Conservation (phyloP, 2,329 filamentous ascomycete genomes). For the Neonectria faginata region DNA sequence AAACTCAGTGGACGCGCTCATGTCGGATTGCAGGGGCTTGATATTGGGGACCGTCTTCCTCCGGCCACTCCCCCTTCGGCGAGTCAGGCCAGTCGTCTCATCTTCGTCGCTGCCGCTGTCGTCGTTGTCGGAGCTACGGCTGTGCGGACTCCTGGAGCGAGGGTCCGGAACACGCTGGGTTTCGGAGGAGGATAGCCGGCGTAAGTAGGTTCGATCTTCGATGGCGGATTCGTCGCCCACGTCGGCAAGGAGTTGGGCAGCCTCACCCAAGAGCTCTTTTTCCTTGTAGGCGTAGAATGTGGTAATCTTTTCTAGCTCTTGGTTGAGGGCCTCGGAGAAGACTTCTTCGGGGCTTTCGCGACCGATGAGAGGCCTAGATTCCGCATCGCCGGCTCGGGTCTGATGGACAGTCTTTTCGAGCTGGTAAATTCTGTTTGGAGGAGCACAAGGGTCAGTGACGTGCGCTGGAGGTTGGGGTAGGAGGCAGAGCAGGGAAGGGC, state of each 20-base stretch:
- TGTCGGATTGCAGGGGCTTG: slow-evolving; percentile 59
- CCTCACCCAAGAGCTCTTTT: slow-evolving; percentile 84
- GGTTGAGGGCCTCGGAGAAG: slow-evolving; percentile 84
- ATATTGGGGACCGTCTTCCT: slow-evolving; percentile 55
- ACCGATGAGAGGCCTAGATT: slow-evolving; percentile 85
- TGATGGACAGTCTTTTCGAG: slow-evolving; percentile 88
- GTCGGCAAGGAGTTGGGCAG: slow-evolving; percentile 81
- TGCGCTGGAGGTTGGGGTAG: not conserved
- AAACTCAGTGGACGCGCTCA: slow-evolving; percentile 72
- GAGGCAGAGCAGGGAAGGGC: not conserved
- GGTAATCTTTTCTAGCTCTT: slow-evolving; percentile 93
- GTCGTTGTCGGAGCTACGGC: slow-evolving; percentile 65
- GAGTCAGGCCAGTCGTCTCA: slow-evolving; percentile 67
- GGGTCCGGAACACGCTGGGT: slow-evolving; percentile 26
- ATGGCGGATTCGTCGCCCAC: slow-evolving; percentile 72
- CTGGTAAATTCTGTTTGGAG: slow-evolving; percentile 82
- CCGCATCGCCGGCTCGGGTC: slow-evolving; percentile 73
- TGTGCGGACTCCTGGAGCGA: slow-evolving; percentile 53
- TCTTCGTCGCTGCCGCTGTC: slow-evolving; percentile 74
- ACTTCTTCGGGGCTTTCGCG: slow-evolving; percentile 81
- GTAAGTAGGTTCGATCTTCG: slow-evolving; percentile 54
- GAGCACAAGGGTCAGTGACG: slow-evolving; percentile 25
- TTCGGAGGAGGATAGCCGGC: slow-evolving; percentile 47
- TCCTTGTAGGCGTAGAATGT: slow-evolving; percentile 94
- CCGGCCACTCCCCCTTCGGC: slow-evolving; percentile 55